A percentile compares a stretch with the other conserved stretches of the same genome.
Evolutionary conservation across 2,329 filamentous ascomycete genomes (phyloP).

Genomic region (Chalara sp.): DNA sequence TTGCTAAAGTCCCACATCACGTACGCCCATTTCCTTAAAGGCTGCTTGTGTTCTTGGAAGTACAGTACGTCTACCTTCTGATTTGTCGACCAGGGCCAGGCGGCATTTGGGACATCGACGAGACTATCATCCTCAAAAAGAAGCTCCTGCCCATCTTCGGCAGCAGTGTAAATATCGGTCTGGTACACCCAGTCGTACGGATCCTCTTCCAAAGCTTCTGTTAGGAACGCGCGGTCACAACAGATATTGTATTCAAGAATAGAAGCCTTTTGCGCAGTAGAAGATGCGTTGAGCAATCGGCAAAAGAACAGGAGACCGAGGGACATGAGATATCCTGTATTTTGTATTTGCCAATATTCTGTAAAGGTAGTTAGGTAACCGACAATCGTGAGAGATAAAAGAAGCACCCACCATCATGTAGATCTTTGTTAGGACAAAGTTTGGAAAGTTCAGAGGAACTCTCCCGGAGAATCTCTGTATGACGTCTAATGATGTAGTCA

Average conservation of each 20-base stretch:
- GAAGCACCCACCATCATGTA: no score
- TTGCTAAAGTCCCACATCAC: conserved; percentile 12
- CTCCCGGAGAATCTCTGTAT: no score
- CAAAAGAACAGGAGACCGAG: conserved; percentile 5
- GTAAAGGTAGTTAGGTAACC: no score
- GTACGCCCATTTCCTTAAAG: conserved; percentile 9
- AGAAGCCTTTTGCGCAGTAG: not conserved
- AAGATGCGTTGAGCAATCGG: conserved; percentile 1
- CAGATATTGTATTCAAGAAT: not conserved
- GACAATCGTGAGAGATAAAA: no score
- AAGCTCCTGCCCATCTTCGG: not conserved
- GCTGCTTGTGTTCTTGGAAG: not conserved
- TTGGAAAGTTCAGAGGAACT: no score
- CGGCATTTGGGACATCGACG: conserved; percentile 5
- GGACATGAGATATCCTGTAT: no score
- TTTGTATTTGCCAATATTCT: no score
- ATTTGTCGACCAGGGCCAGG: conserved; percentile 7
- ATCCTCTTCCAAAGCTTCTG: not conserved
- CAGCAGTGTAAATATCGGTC: conserved; percentile 1
- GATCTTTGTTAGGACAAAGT: no score
- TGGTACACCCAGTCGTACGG: conserved; percentile 2
- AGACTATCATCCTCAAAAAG: conserved; percentile 3
- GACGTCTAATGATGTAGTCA: no score
- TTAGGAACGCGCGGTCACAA: not conserved
- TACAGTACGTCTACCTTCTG: conserved; percentile 1